phyloP scores from a whole-genome alignment of 2,329 filamentous ascomycete species.

The Nectriaceae sp. region DNA sequence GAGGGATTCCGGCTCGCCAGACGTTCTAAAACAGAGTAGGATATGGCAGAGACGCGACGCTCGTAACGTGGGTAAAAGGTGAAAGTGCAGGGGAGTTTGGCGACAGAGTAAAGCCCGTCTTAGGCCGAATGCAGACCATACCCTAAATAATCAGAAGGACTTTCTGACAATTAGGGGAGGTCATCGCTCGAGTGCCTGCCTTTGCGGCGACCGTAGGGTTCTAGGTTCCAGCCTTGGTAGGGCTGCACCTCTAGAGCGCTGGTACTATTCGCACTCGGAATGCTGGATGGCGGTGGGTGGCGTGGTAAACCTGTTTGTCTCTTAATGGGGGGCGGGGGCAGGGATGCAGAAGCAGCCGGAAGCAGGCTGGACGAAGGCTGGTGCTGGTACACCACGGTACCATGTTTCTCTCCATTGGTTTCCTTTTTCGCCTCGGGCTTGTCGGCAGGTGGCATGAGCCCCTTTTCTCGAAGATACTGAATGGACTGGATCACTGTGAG shows the following conservation, averaged over 20 bases:
- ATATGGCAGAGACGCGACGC: too few species aligned
- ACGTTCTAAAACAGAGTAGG: too few species aligned
- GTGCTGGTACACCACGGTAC: slow-evolving; percentile 12
- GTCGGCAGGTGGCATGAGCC: slow-evolving; percentile 44
- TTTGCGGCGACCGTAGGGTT: slow-evolving; percentile 38
- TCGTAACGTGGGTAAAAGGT: too few species aligned
- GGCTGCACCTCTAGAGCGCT: slow-evolving; percentile 34
- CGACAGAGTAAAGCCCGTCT: too few species aligned
- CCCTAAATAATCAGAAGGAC: background rate
- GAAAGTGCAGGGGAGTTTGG: too few species aligned
- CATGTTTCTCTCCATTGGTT: slow-evolving; percentile 19
- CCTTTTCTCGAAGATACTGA: slow-evolving; percentile 63
- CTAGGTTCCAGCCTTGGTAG: slow-evolving; percentile 40
- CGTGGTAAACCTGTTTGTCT: slow-evolving; percentile 33
- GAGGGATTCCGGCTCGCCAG: too few species aligned
- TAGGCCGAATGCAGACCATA: too few species aligned
- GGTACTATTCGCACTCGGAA: slow-evolving; percentile 34
- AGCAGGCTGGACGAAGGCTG: slow-evolving; percentile 34
- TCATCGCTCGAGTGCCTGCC: slow-evolving; percentile 35
- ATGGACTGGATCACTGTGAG: slow-evolving; percentile 66
- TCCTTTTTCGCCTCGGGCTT: slow-evolving; percentile 15
- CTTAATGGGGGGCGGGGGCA: slow-evolving; percentile 38
- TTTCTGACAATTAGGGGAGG: slow-evolving; percentile 28
- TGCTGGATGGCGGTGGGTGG: slow-evolving; percentile 34
- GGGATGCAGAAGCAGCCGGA: slow-evolving; percentile 40